phyloP scores from a whole-genome alignment of 192 early-diverging fungal genomes.

The Podila minutissima region DNA sequence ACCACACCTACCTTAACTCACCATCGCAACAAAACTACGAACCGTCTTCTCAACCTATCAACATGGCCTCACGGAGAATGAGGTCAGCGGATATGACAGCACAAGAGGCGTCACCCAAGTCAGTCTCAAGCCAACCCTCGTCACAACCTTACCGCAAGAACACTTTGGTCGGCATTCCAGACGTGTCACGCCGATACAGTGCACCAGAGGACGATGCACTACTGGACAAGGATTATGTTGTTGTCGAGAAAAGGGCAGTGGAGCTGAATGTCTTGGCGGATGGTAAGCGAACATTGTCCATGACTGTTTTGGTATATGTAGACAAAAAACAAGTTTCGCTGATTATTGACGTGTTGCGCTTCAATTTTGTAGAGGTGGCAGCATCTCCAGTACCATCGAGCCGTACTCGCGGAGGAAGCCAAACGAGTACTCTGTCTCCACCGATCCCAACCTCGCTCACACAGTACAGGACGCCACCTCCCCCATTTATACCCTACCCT shows the following conservation, averaged over 20 bases:
- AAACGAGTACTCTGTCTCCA: constrained; percentile 27
- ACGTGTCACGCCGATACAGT: constrained; percentile 35
- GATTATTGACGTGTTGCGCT: neutral
- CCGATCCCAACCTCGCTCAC: constrained; percentile 40
- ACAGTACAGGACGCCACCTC: constrained; percentile 38
- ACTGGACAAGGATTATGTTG: constrained; percentile 76
- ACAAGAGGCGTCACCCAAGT: constrained; percentile 13
- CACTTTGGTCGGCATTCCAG: constrained; percentile 30
- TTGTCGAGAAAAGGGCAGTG: constrained; percentile 75
- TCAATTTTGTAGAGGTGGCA: constrained; percentile 34
- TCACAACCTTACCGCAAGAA: constrained; percentile 40
- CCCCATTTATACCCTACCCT: constrained; percentile 31
- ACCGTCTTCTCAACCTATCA: constrained; percentile 17
- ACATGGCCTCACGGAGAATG: constrained; percentile 16
- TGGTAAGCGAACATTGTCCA: constrained; percentile 50
- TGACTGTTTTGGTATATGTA: neutral
- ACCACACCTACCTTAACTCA: constrained; percentile 7
- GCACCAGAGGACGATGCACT: constrained; percentile 63
- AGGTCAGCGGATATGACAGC: constrained; percentile 13
- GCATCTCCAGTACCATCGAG: constrained; percentile 28
- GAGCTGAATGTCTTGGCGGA: constrained; percentile 83
- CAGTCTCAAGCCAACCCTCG: constrained; percentile 17
- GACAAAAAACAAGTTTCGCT: constrained; percentile 26
- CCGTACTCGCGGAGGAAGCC: constrained; percentile 5
- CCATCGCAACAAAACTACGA: constrained; percentile 8